A percentile compares a stretch with the other conserved stretches of the same genome.
phyloP scores from a whole-genome alignment of 1,284 basidiomycete genomes.

The Tilletia indica region DNA sequence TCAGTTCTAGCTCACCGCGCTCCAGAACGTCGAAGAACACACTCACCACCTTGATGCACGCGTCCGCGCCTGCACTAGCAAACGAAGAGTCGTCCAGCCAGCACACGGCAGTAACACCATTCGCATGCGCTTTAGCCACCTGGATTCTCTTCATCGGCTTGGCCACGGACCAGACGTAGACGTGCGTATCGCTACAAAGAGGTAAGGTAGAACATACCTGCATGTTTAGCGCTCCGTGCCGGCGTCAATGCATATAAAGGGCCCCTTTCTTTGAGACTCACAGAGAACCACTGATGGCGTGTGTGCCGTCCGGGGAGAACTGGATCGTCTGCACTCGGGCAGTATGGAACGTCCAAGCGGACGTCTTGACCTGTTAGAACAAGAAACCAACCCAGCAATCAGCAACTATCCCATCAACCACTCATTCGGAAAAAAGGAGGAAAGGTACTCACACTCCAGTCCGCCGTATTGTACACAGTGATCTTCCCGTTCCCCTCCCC shows the following conservation, averaged over 20 bases:
- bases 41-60: slow-evolving; percentile 64
- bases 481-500: slow-evolving; percentile 74
- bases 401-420: background rate
- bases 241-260: background rate
- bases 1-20: slow-evolving; percentile 1
- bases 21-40: background rate
- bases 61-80: slow-evolving; percentile 78
- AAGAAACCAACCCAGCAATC: background rate
- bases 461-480: slow-evolving; percentile 73
- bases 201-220: background rate
- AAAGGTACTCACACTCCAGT: slow-evolving; percentile 43
- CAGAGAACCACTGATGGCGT: slow-evolving; percentile 80
- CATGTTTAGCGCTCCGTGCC: too few relatives aligned
- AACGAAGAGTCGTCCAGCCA: slow-evolving; percentile 71
- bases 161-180: slow-evolving; percentile 82
- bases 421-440: background rate
- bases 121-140: slow-evolving; percentile 63
- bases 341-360: slow-evolving; percentile 79
- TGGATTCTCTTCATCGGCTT: slow-evolving; percentile 76
- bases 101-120: slow-evolving; percentile 67
- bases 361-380: slow-evolving; percentile 32
- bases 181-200: slow-evolving; percentile 70
- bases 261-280: background rate
- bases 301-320: slow-evolving; percentile 72
- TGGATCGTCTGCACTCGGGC: slow-evolving; percentile 75